phyloP scores from a whole-genome alignment of 2,329 filamentous ascomycete species.

The Diaporthe amygdali region DNA sequence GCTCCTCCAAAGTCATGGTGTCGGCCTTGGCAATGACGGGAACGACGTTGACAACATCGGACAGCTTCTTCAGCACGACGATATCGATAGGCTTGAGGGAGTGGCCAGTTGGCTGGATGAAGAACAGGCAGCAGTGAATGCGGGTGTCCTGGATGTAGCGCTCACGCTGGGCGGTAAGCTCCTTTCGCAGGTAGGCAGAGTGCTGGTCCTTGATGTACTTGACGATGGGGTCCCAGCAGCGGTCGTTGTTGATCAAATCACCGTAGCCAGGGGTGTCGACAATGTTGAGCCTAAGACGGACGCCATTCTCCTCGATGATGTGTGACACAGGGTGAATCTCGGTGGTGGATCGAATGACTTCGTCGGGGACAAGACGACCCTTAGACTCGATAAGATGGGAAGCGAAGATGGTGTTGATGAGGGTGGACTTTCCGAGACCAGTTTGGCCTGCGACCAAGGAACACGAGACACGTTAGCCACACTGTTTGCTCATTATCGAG shows the following conservation, averaged over 20 bases:
- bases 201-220: constrained; percentile 99
- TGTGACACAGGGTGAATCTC: constrained; percentile 98
- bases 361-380: constrained; percentile 89
- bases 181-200: constrained; percentile 98
- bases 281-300: constrained; percentile 96
- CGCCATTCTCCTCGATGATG: constrained; percentile 99
- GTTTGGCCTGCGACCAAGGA: constrained; percentile 76
- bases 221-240: constrained; percentile 99
- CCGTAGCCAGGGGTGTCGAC: constrained; percentile 98
- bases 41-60: constrained; percentile 98
- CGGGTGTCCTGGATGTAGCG: constrained; percentile 99
- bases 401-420: constrained; percentile 99
- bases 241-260: constrained; percentile 99
- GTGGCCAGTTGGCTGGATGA: constrained; percentile 98
- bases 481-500: not conserved
- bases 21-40: constrained; percentile 99
- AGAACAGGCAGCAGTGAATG: constrained; percentile 99
- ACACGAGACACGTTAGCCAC: constrained; percentile 38
- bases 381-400: constrained; percentile 99
- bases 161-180: constrained; percentile 98
- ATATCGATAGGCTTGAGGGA: constrained; percentile 99
- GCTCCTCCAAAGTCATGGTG: constrained; percentile 93
- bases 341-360: constrained; percentile 92
- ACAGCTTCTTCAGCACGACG: constrained; percentile 98
- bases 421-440: constrained; percentile 95